Evolutionary conservation across 257 asterid species (phyloP), one percentile per base, ranked within the genome.

Genomic region (Apocynum venetum): DNA sequence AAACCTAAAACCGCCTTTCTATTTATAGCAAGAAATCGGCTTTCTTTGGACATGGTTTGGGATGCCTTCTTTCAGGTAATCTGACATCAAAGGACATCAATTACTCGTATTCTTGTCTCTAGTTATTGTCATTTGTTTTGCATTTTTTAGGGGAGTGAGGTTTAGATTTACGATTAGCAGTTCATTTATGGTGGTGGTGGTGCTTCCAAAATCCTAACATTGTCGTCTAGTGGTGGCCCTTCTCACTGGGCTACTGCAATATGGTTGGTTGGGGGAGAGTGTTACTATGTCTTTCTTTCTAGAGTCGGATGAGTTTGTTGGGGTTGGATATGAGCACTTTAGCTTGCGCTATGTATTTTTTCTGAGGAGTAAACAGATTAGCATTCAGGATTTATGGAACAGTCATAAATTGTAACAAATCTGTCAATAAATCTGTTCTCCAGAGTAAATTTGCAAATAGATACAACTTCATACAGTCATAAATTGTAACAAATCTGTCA

Each of bases 11-110:
- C 92, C 41, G 96, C 97, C 46, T 94, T 89, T 77, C 86, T 94
- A 51, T 94, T 90, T 80, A 90, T 92, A 76, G 97, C 98, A 79
- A 89, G 98, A 75, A 94, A 94, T 82, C 96, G 98, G 79, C 89
- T 92, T 77, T 92, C 97, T 25, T 84, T 92, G 74, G 98, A 92
- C 78, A 75, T 85, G 77, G 89, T 92, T 64, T 94, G 98, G 98
- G 97, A 92, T 80, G 93, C 81, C 4, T 94, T 89, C 82, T 92
- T 92, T 80, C 91, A 84, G 97, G 98, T 94, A 84, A 71, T 74
- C 74, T 6, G 46, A 48, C 6, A 7, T 67, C 35, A 19, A 43
- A 14, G 36, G 35, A 36, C 35, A 67, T 63, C 44, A 63, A 63
- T 19, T 63, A 11, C 44, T 10, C 1, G 3, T 3, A 38, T 67